A percentile compares a stretch with the other conserved stretches of the same genome.
phyloP scores from a whole-genome alignment of 2,329 filamentous ascomycete species.

The Botryotinia narcissicola region DNA sequence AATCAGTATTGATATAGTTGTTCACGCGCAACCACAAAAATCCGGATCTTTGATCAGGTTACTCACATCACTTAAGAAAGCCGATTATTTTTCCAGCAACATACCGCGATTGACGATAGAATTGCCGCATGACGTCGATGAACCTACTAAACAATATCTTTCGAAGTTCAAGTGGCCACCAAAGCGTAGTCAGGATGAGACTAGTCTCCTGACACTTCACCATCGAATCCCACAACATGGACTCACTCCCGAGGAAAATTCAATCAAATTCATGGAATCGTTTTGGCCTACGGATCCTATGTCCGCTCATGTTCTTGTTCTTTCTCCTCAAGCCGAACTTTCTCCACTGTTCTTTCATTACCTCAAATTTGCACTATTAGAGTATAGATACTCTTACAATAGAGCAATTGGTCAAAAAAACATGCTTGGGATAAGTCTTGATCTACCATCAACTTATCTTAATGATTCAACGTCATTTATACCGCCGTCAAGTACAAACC shows the following conservation, averaged over 20 bases:
- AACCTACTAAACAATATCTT: slow-evolving; percentile 61
- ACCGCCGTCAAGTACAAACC: slow-evolving; percentile 40
- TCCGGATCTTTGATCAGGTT: slow-evolving; percentile 75
- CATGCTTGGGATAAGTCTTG: slow-evolving; percentile 77
- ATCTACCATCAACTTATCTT: slow-evolving; percentile 63
- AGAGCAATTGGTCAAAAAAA: slow-evolving; percentile 49
- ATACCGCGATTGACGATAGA: slow-evolving; percentile 80
- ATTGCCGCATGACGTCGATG: slow-evolving; percentile 69
- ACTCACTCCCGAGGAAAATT: slow-evolving; percentile 66
- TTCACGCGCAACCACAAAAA: slow-evolving; percentile 69
- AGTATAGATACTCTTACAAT: slow-evolving; percentile 69
- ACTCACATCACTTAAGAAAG: slow-evolving; percentile 69
- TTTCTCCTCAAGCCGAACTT: slow-evolving; percentile 78
- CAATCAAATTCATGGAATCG: slow-evolving; percentile 75
- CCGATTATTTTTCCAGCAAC: slow-evolving; percentile 70
- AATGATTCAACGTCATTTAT: slow-evolving; percentile 58
- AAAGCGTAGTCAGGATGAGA: slow-evolving; percentile 39
- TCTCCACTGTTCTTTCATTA: slow-evolving; percentile 84
- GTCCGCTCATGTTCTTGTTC: slow-evolving; percentile 74
- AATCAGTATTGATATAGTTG: slow-evolving; percentile 74
- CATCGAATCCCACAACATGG: slow-evolving; percentile 65
- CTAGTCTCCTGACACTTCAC: slow-evolving; percentile 65
- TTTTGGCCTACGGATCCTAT: slow-evolving; percentile 72
- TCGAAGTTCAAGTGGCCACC: slow-evolving; percentile 67
- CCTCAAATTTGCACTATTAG: slow-evolving; percentile 72